Conservation (phyloP, 129 eudicot genomes). For the Tagetes erecta region DNA sequence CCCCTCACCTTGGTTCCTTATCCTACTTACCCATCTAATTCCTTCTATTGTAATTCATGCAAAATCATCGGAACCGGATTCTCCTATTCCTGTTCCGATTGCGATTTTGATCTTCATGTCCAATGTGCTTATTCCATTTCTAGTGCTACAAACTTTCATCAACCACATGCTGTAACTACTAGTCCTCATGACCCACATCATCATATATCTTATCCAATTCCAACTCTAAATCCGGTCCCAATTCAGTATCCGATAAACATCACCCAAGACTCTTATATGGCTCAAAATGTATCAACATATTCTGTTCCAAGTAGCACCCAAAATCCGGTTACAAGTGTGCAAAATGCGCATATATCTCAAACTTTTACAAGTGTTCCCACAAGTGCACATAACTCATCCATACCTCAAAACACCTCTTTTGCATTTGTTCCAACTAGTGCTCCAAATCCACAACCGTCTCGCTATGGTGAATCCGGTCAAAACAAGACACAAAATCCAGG, state of each 20-base stretch:
- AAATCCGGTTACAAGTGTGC: slow-evolving; percentile 23
- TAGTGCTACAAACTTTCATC: slow-evolving; percentile 22
- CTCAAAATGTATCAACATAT: slow-evolving; percentile 18
- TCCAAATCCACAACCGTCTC: slow-evolving; percentile 21
- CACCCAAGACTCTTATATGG: slow-evolving; percentile 28
- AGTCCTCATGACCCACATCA: slow-evolving; percentile 15
- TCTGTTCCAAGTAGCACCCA: slow-evolving; percentile 17
- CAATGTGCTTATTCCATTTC: slow-evolving; percentile 44
- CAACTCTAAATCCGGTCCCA: neutral
- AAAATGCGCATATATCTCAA: slow-evolving; percentile 21
- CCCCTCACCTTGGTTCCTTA: slow-evolving; percentile 39
- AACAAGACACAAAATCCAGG: slow-evolving; percentile 10
- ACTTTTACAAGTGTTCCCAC: slow-evolving; percentile 21
- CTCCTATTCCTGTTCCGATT: slow-evolving; percentile 41
- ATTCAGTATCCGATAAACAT: slow-evolving; percentile 1
- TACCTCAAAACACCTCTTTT: slow-evolving; percentile 1
- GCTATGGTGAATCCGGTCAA: slow-evolving; percentile 11
- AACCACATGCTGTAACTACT: slow-evolving; percentile 6
- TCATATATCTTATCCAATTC: slow-evolving; percentile 13
- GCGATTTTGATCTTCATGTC: slow-evolving; percentile 45
- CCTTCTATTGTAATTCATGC: slow-evolving; percentile 47
- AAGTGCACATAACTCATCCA: slow-evolving; percentile 13
- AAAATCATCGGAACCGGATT: slow-evolving; percentile 42
- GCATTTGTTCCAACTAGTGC: slow-evolving; percentile 18
- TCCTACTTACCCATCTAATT: slow-evolving; percentile 44